A percentile compares a stretch with the other conserved stretches of the same genome.
These are phyloP conservation scores for Wickerhamomyces mucosus DNA, from an alignment of 805 yeast genomes.

Conservation along the genomic window DNA sequence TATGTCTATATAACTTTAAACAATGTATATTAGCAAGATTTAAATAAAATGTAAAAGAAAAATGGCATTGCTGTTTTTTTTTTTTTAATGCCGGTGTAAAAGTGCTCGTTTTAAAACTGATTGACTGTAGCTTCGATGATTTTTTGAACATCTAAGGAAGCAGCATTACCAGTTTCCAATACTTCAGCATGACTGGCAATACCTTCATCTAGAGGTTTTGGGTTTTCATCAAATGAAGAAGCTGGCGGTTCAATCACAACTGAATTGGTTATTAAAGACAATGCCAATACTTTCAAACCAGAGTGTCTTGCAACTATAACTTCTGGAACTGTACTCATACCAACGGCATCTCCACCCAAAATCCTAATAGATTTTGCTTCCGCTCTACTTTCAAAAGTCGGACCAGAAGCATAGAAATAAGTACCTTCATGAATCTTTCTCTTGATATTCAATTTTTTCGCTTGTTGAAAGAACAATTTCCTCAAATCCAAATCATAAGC, in stretches of 20 bases:
- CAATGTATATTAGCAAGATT: conserved; percentile 1
- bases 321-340: conserved; percentile 98
- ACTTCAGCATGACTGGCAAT: conserved; percentile 93
- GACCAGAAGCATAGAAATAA: conserved; percentile 82
- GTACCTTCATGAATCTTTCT: conserved; percentile 80
- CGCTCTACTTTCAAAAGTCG: conserved; percentile 88
- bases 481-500: conserved; percentile 78
- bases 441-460: conserved; percentile 33
- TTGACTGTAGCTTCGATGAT: conserved; percentile 57
- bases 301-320: conserved; percentile 87
- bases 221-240: conserved; percentile 48
- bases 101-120: conserved; percentile 19
- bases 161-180: conserved; percentile 67
- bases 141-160: conserved; percentile 70
- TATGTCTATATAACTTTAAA: too few species aligned
- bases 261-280: conserved; percentile 79
- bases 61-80: too few species aligned
- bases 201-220: conserved; percentile 43
- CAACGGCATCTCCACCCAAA: conserved; percentile 89
- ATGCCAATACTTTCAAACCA: conserved; percentile 73
- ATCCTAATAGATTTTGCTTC: conserved; percentile 68
- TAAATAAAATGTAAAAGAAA: too few species aligned
- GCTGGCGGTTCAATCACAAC: conserved; percentile 66
- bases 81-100: too few species aligned
- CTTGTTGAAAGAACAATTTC: conserved; percentile 45